Evolutionary conservation across 2,329 filamentous ascomycete genomes (phyloP).

Genomic region (Phyllosticta ampelicida): DNA sequence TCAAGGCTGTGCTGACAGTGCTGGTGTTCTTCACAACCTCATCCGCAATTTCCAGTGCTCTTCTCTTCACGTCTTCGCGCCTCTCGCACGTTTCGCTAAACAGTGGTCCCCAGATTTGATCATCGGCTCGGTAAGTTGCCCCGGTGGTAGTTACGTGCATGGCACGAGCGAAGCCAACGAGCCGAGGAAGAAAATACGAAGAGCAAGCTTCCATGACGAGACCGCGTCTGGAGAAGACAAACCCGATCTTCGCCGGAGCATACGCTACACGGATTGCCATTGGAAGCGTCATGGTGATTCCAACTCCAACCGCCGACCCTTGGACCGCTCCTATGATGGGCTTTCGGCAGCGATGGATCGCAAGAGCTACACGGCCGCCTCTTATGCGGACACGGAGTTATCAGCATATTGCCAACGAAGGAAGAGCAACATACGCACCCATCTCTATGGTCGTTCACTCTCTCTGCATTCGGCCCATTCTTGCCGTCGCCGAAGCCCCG

Average conservation of each 20-base stretch:
- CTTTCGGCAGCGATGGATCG: conserved; percentile 48
- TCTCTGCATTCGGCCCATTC: conserved; percentile 19
- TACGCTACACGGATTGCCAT: conserved; percentile 46
- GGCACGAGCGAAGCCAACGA: conserved; percentile 55
- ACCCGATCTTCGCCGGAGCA: conserved; percentile 54
- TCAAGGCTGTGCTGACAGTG: conserved; percentile 51
- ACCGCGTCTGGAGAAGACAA: conserved; percentile 61
- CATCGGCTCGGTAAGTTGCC: conserved; percentile 41
- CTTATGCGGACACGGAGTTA: conserved; percentile 14
- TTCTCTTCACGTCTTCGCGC: conserved; percentile 49
- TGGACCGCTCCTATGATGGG: conserved; percentile 46
- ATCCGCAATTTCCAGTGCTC: conserved; percentile 54
- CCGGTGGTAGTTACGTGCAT: conserved; percentile 59
- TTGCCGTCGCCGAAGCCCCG: conserved; percentile 37
- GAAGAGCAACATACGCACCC: conserved; percentile 28
- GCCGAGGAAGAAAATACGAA: conserved; percentile 59
- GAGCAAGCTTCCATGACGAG: conserved; percentile 62
- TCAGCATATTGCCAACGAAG: not conserved
- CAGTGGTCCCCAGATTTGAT: conserved; percentile 46
- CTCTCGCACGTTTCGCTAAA: conserved; percentile 55
- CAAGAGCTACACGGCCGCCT: conserved; percentile 37
- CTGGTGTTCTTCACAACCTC: conserved; percentile 59
- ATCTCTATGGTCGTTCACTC: conserved; percentile 41
- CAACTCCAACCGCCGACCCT: conserved; percentile 47
- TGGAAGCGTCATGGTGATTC: conserved; percentile 49